These are phyloP conservation scores for Microdochium nivale DNA, from an alignment of 2,329 filamentous ascomycete species.

Conservation along the genomic window DNA sequence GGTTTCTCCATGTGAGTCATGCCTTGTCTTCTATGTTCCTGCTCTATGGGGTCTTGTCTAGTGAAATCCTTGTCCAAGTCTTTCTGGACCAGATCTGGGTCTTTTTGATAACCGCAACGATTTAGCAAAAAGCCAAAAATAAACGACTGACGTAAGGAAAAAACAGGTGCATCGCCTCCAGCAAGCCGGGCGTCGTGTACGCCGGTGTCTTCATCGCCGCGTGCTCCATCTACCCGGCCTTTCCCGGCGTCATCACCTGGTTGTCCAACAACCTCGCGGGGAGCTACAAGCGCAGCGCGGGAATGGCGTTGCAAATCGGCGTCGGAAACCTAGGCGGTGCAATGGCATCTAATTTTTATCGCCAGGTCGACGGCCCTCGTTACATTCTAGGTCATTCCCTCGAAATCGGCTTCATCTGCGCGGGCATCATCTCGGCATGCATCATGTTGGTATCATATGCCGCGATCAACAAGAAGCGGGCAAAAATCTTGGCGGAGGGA, in stretches of 20 bases:
- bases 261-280: slow-evolving; percentile 67
- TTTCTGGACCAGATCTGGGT: too few relatives aligned
- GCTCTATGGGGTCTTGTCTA: not conserved
- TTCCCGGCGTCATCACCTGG: slow-evolving; percentile 75
- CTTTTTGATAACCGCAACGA: too few relatives aligned
- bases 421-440: slow-evolving; percentile 34
- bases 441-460: slow-evolving; percentile 42
- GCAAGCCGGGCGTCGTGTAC: slow-evolving; percentile 55
- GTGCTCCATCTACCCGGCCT: slow-evolving; percentile 70
- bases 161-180: slow-evolving; percentile 47
- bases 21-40: not conserved
- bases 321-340: slow-evolving; percentile 52
- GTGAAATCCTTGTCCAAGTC: too few relatives aligned
- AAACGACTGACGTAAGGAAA: not conserved
- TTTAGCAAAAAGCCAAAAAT: not conserved
- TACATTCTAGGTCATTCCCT: slow-evolving; percentile 42
- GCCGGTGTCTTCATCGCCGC: slow-evolving; percentile 70
- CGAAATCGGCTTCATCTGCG: slow-evolving; percentile 38
- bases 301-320: slow-evolving; percentile 57
- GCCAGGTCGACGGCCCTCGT: slow-evolving; percentile 36
- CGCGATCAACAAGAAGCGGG: slow-evolving; percentile 49
- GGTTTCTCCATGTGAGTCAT: slow-evolving; percentile 44
- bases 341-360: slow-evolving; percentile 67
- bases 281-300: slow-evolving; percentile 53
- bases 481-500: slow-evolving; percentile 30